Percentiles rank a stretch among this genome's conserved stretches.
Conservation (phyloP, 306 rosid genomes). For the Pueraria montana region DNA sequence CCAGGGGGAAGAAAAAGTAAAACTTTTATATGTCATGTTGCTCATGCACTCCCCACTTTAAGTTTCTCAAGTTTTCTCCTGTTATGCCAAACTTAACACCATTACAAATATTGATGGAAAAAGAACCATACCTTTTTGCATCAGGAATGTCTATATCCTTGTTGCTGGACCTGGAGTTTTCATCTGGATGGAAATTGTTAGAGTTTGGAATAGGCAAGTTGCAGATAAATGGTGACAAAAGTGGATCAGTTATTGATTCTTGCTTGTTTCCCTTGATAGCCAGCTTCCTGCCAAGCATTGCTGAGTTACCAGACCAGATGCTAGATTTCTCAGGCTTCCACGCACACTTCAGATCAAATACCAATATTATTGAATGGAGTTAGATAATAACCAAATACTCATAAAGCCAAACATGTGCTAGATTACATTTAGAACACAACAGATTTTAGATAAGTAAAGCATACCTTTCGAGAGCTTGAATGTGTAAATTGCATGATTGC, state of each 20-base stretch:
- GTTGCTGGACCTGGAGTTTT: constrained; percentile 46
- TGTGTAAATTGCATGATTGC: constrained; percentile 74
- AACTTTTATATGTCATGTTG: background rate
- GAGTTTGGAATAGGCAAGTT: constrained; percentile 51
- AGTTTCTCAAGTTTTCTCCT: constrained; percentile 8
- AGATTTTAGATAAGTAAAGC: constrained; percentile 23
- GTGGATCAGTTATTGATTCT: constrained; percentile 79
- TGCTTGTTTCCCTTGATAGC: constrained; percentile 57
- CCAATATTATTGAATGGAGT: constrained; percentile 20
- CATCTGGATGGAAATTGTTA: constrained; percentile 46
- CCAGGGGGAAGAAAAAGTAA: background rate
- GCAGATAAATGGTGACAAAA: constrained; percentile 76
- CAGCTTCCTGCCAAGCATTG: constrained; percentile 64
- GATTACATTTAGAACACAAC: constrained; percentile 15
- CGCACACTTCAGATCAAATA: constrained; percentile 65
- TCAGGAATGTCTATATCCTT: constrained; percentile 48
- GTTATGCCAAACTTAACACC: constrained; percentile 18
- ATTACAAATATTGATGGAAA: background rate
- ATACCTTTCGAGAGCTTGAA: constrained; percentile 80
- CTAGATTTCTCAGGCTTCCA: constrained; percentile 70
- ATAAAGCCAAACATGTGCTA: constrained; percentile 27
- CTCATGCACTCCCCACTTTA: constrained; percentile 1
- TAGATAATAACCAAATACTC: constrained; percentile 35
- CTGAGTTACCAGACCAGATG: constrained; percentile 64
- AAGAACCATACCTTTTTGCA: constrained; percentile 62